phyloP scores from a whole-genome alignment of 257 asterid species.

The Nicotiana otophora region DNA sequence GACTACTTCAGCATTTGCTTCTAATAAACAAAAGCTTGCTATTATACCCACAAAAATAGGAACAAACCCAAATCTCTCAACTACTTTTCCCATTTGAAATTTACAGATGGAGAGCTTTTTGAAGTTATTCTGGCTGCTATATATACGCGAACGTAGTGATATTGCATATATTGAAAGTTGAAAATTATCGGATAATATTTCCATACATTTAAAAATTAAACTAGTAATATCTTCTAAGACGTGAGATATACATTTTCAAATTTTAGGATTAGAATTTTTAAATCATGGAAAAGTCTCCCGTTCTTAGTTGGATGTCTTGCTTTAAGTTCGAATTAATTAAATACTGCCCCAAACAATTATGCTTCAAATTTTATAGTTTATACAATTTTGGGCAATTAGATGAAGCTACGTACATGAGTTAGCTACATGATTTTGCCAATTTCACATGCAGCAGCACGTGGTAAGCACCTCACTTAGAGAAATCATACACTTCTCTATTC shows the following conservation, averaged over 20 bases:
- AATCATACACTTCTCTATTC: background rate
- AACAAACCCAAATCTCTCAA: background rate
- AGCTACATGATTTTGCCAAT: too few species aligned
- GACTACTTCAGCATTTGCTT: background rate
- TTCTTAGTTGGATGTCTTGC: background rate
- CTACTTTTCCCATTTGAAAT: background rate
- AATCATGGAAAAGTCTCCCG: background rate
- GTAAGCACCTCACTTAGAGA: background rate
- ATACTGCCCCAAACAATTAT: background rate
- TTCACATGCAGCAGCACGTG: constrained; percentile 7
- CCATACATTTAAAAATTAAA: background rate
- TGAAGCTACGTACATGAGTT: background rate
- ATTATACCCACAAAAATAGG: background rate
- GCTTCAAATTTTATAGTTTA: background rate
- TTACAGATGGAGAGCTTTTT: background rate
- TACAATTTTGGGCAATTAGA: background rate
- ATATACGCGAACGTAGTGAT: background rate
- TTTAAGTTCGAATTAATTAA: background rate
- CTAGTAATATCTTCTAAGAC: background rate
- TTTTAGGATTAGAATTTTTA: background rate
- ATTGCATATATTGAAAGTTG: too few species aligned
- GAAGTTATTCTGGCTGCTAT: background rate
- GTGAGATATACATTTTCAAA: background rate
- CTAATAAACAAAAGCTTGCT: background rate
- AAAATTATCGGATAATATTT: background rate